These are phyloP conservation scores for Fusarium nanum DNA, from an alignment of 2,329 filamentous ascomycete genomes.

Conservation along the genomic window DNA sequence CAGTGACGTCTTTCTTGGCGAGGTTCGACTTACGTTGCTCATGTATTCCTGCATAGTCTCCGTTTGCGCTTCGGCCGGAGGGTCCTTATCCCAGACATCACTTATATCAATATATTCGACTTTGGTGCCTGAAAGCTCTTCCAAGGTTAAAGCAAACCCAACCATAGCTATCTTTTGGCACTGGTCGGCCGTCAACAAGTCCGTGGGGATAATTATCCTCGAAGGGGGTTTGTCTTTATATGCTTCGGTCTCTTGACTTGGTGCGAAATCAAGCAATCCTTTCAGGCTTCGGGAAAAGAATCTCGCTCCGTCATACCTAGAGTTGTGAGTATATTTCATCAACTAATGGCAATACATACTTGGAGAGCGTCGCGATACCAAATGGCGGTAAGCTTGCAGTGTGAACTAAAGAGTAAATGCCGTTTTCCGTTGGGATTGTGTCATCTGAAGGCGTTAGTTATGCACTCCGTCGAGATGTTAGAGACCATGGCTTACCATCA, in stretches of 20 bases:
- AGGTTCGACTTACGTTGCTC: constrained; percentile 40
- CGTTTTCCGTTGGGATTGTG: constrained; percentile 41
- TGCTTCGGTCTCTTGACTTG: neutral
- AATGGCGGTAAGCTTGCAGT: constrained; percentile 31
- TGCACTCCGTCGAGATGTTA: neutral
- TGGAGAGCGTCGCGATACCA: constrained; percentile 31
- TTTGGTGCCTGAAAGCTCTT: constrained; percentile 27
- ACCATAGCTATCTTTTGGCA: constrained; percentile 21
- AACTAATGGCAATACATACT: neutral
- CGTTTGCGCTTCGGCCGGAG: constrained; percentile 5
- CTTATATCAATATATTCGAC: constrained; percentile 34
- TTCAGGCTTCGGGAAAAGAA: constrained; percentile 45
- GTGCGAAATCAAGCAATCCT: constrained; percentile 40
- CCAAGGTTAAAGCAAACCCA: constrained; percentile 44
- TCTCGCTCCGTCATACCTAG: constrained; percentile 38
- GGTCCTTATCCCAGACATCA: constrained; percentile 32
- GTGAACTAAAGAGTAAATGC: constrained; percentile 49
- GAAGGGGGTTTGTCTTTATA: constrained; percentile 5
- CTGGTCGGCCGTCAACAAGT: constrained; percentile 32
- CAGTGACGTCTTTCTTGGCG: neutral
- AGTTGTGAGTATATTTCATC: neutral
- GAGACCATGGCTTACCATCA: constrained; percentile 49
- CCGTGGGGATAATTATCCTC: constrained; percentile 45
- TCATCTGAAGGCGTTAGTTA: constrained; percentile 41
- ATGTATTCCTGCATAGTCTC: constrained; percentile 46